phyloP scores from a whole-genome alignment of 768 basidiomycete species.

The Trametes cubensis region DNA sequence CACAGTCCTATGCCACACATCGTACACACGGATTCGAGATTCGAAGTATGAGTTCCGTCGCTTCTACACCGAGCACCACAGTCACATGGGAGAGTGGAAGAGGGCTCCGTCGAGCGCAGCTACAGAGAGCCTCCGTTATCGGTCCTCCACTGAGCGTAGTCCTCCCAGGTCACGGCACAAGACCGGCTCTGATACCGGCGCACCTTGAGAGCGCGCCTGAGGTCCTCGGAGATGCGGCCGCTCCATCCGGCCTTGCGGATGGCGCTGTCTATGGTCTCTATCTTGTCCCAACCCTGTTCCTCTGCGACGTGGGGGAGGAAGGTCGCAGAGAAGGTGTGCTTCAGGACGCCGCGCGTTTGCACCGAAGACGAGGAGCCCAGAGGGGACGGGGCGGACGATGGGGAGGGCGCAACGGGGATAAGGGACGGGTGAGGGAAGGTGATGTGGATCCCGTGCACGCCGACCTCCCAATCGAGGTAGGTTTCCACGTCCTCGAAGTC shows the following conservation, averaged over 20 bases:
- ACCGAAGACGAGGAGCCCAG: slow-evolving; percentile 66
- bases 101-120: background rate
- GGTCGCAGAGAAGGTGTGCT: slow-evolving; percentile 75
- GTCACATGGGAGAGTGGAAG: background rate
- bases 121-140: slow-evolving; percentile 45
- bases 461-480: slow-evolving; percentile 93
- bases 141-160: slow-evolving; percentile 76
- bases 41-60: slow-evolving; percentile 9
- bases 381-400: slow-evolving; percentile 71
- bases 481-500: slow-evolving; percentile 84
- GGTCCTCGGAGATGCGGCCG: slow-evolving; percentile 79
- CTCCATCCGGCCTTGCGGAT: slow-evolving; percentile 93
- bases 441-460: slow-evolving; percentile 90
- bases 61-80: slow-evolving; percentile 16
- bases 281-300: slow-evolving; percentile 92
- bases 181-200: slow-evolving; percentile 81
- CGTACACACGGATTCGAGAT: background rate
- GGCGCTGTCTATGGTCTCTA: slow-evolving; percentile 87
- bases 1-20: slow-evolving; percentile 4
- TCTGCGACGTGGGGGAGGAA: slow-evolving; percentile 93
- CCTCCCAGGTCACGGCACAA: slow-evolving; percentile 70
- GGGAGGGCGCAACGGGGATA: slow-evolving; percentile 46
- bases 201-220: slow-evolving; percentile 74
- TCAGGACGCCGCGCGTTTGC: slow-evolving; percentile 51
- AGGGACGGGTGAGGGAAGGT: slow-evolving; percentile 80